Evolutionary conservation across 768 basidiomycete genomes (phyloP), one percentile per base, ranked within the genome.

Genomic region (Pleurotus sapidus): DNA sequence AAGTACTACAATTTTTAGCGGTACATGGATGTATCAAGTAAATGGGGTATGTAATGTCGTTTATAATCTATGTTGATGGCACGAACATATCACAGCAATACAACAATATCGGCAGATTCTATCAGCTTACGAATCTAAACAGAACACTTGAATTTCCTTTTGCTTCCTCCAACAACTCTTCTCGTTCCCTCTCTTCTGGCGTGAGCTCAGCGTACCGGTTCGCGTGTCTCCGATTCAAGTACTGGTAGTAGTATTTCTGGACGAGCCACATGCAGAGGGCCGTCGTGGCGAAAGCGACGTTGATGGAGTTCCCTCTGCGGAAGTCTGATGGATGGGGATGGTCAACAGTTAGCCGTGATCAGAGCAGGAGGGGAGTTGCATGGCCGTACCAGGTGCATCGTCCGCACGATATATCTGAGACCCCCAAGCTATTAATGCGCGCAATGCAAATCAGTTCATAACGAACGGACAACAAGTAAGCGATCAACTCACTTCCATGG

Each of bases 211-310:
- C 51, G 39, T 54, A 54, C 39, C n/a, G 18, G 2, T 42, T 54
- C n/a, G 51, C 55, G 25, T 48, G 45, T 38, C 48, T 46, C 3
- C 18, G 12, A 45, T 64, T 64, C 17, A 57, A 6, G 18, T 46
- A 59, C 18, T n/a, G 38, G 40, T 64, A 64, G 38, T 60, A 62
- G 14, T 12, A 43, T 46, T 62, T 64, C 45, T 64, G 63, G 18
- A 58, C 49, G 40, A 64, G 51, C 63, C 63, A 64, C 3, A 64
- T 39, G 23, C 57, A 39, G 3, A 59, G 39, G 11, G 63, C 59
- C 15, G 49, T 38, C 6, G 49, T 54, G 27, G 62, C 59, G 42
- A 64, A 62, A 3, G 46, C 59, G 24, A 64, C 60, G 45, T 64
- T 64, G 45, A 64, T 62, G 14, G 57, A 46, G 27, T 61, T 63